Base-by-base conservation (phyloP, 208 protist species). In the Sergeia podlipaevii region DNA sequence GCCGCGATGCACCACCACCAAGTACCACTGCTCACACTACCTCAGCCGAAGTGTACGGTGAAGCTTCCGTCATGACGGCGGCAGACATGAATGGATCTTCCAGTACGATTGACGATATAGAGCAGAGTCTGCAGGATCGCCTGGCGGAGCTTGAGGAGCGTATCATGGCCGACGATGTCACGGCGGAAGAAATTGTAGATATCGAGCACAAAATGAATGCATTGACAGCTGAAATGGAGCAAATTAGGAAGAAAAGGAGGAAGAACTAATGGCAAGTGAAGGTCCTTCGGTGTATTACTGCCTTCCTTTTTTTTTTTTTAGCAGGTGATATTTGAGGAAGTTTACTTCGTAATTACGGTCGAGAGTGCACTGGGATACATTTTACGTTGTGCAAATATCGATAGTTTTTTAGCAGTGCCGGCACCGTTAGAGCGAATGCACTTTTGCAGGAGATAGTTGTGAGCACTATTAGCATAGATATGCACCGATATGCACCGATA, bases 181-280 rank as follows among this genome's bases (percentile, higher is more conserved):
- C 88, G 5, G 67, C 74, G 1, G 84, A 91, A 42, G 80, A 94
- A 56, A 74, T 94, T 2, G 48, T 66, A 21, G 70, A 66, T 23
- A 56, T 94, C 17, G 80, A 89, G 51, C 70, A 86, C 45, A 76
- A 90, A 60, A 85, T 95, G 61, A 78, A 74, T 34, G 80, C 88
- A 29, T 59, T 95, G 23, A 71, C 74, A 7, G 64, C 49, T 20
- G 70, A 68, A 43, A 65, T 73, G 54, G 50, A 60, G 5, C 49
- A 46, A 3, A 50, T 42, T 17, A 53, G 54, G 27, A 39, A 58
- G 32, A 46, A 30, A 6, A 1, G 49, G 17, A 23, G 24, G 46
- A n/a, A 30, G 24, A n/a, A 17, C 3, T 21, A 49, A 7, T 1
- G 24, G 23, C 24, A 26, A 17, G 10, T 5, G 21, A 42, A 10